Percentiles rank a stretch among this genome's conserved stretches.
Evolutionary conservation across 1,139 yeast genomes (phyloP).

Genomic region (Petasospora rhodanensis): DNA sequence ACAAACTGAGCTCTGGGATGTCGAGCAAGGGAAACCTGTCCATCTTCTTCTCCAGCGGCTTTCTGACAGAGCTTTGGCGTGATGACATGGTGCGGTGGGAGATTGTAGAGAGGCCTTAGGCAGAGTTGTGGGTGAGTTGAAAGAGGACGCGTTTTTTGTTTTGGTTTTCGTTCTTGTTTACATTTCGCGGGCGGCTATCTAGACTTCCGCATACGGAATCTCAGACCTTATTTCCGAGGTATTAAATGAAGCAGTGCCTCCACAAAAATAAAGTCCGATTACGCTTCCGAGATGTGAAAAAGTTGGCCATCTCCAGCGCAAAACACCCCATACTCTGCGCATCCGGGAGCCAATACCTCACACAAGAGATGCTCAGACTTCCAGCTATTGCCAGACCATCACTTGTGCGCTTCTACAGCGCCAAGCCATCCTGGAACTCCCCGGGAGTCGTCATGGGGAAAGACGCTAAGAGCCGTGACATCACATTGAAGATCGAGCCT

Average conservation of each 20-base stretch:
- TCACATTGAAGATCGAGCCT: slow-evolving; percentile 53
- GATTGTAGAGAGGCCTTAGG: too few species aligned
- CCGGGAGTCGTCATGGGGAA: slow-evolving; percentile 19
- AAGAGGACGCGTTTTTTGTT: slow-evolving; percentile 3
- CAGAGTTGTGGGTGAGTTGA: too few species aligned
- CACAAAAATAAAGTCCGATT: too few species aligned
- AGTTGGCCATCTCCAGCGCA: too few species aligned
- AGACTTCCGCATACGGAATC: slow-evolving; percentile 15
- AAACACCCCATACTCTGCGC: too few species aligned
- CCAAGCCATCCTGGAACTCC: slow-evolving; percentile 14
- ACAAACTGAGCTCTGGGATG: slow-evolving; percentile 54
- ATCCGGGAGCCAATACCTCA: not conserved
- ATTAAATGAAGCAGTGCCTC: too few species aligned
- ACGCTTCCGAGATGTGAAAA: too few species aligned
- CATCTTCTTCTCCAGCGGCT: slow-evolving; percentile 9
- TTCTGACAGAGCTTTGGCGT: slow-evolving; percentile 15
- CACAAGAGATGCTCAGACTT: not conserved
- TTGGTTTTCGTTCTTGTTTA: slow-evolving; percentile 10
- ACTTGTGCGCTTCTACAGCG: slow-evolving; percentile 2
- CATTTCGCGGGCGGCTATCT: slow-evolving; percentile 1
- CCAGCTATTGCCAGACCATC: slow-evolving; percentile 3
- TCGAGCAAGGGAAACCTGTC: slow-evolving; percentile 65
- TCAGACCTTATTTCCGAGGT: too few species aligned
- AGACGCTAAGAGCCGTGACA: slow-evolving; percentile 16
- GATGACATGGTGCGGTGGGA: too few species aligned